Conservation (phyloP, 495 filamentous ascomycete species). For the Ramalina peruviana region DNA sequence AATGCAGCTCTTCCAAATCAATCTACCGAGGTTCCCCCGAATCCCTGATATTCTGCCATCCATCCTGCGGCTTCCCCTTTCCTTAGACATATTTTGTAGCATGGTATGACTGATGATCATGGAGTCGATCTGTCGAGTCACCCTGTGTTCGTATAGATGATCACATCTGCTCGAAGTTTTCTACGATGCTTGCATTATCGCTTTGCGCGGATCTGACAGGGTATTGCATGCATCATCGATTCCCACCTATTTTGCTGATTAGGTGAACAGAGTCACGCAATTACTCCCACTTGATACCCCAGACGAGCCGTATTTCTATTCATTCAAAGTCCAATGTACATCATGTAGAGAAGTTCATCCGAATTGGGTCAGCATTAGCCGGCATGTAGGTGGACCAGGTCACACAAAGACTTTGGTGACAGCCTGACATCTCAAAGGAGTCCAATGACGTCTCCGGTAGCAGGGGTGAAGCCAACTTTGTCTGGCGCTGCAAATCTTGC, state of each 20-base stretch:
- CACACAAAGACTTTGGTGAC: not conserved
- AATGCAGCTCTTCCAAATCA: too few species aligned
- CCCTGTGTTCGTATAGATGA: too few species aligned
- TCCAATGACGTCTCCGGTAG: conserved; percentile 76
- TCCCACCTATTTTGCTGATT: conserved; percentile 1
- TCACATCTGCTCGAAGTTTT: too few species aligned
- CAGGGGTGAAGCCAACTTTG: conserved; percentile 91
- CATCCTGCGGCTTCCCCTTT: too few species aligned
- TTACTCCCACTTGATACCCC: conserved; percentile 71
- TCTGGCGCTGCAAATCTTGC: conserved; percentile 94
- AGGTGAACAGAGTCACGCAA: conserved; percentile 60
- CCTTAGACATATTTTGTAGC: too few species aligned
- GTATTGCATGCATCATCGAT: not conserved
- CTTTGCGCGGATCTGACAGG: conserved; percentile 15
- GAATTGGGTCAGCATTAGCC: conserved; percentile 74
- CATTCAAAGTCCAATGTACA: conserved; percentile 91
- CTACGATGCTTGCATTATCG: conserved; percentile 13
- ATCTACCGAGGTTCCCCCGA: too few species aligned
- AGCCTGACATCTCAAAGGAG: conserved; percentile 41
- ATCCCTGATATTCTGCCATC: too few species aligned
- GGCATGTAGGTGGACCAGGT: conserved; percentile 52
- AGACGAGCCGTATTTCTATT: conserved; percentile 80
- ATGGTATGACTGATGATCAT: too few species aligned
- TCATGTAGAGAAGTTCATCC: conserved; percentile 85
- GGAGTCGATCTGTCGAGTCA: too few species aligned